Evolutionary conservation across 129 eudicot species (phyloP).

Genomic region (Escallonia rubra): DNA sequence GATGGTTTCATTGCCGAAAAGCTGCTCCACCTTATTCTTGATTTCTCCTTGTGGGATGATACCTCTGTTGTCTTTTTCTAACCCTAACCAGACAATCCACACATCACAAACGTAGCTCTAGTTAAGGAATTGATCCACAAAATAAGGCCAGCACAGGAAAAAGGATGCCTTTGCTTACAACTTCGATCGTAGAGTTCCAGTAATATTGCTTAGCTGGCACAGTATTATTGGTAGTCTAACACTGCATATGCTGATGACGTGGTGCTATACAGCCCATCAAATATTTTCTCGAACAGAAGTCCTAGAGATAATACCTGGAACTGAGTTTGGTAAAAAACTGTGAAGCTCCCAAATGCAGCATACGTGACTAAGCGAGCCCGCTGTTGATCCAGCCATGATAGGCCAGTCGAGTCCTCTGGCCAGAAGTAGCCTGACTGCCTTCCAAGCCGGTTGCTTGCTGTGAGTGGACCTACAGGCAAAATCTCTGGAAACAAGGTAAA

Average conservation of each 20-base stretch:
- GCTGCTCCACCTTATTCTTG: constrained; percentile 10
- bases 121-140: constrained; percentile 13
- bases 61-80: not conserved
- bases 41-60: constrained; percentile 7
- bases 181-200: no score
- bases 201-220: no score
- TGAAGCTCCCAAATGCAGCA: constrained; percentile 21
- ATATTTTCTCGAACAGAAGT: no score
- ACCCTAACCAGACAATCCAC: no score
- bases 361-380: constrained; percentile 1
- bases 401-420: constrained; percentile 24
- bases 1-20: not conserved
- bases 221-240: no score
- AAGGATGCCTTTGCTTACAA: no score
- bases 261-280: no score
- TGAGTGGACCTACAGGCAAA: constrained; percentile 21
- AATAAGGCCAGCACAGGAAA: constrained; percentile 20
- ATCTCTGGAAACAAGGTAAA: constrained; percentile 11
- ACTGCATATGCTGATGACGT: no score
- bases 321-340: no score
- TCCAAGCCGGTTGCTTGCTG: constrained; percentile 22
- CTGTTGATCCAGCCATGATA: constrained; percentile 30
- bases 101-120: constrained; percentile 2
- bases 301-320: no score
- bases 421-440: constrained; percentile 12